Evolutionary conservation across 1,284 basidiomycete genomes (phyloP).

Genomic region (Heterobasidion occidentale): DNA sequence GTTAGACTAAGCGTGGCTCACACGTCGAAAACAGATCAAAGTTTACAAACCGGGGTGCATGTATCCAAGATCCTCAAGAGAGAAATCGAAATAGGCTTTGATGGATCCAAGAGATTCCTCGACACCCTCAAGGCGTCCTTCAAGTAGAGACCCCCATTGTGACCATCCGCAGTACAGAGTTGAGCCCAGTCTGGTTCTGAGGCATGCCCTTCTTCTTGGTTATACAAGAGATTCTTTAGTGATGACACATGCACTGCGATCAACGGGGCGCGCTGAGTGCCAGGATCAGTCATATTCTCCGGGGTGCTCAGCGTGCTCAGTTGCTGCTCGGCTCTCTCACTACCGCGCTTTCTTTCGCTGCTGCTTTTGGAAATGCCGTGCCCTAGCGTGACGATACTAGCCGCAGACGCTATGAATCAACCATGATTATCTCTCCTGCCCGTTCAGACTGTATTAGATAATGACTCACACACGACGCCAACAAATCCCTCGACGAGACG

Average conservation of each 20-base stretch:
- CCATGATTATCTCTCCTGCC: not conserved
- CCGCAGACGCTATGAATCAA: not conserved
- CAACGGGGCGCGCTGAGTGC: not conserved
- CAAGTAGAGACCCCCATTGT: not conserved
- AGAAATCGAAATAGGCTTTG: not conserved
- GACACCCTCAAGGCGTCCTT: not conserved
- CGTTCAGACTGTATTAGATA: not conserved
- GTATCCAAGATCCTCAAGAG: not conserved
- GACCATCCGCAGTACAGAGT: not conserved
- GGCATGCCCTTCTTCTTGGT: not conserved
- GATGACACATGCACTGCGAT: not conserved
- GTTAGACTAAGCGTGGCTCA: not conserved
- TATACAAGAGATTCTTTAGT: not conserved
- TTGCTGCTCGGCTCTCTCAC: not conserved
- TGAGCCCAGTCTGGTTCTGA: not conserved
- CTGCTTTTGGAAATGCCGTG: no score
- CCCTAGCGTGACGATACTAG: not conserved
- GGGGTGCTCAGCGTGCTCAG: not conserved
- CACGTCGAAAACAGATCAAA: not conserved
- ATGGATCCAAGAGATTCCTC: not conserved
- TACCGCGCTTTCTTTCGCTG: not conserved
- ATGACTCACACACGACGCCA: not conserved
- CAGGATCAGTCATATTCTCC: not conserved
- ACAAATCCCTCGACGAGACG: constrained; percentile 1
- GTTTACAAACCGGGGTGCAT: not conserved